phyloP scores from a whole-genome alignment of 352 stramenopile species.

The Globisporangium echinulatum region DNA sequence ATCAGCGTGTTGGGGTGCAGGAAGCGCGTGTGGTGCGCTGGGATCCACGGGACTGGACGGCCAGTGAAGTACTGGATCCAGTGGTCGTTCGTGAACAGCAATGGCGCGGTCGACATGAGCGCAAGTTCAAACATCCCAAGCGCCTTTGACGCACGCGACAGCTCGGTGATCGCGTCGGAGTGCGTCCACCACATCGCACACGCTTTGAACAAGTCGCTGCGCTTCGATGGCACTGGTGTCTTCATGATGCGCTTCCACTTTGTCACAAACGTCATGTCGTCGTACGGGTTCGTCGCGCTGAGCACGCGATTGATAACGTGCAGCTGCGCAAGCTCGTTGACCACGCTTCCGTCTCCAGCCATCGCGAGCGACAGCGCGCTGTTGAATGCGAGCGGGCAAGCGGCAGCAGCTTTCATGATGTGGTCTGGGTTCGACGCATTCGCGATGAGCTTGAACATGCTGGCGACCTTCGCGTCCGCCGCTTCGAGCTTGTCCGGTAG shows the following conservation, averaged over 20 bases:
- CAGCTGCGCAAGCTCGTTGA: not conserved
- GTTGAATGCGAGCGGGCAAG: constrained; percentile 2
- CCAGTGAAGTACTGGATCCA: constrained; percentile 13
- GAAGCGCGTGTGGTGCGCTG: too few relatives aligned
- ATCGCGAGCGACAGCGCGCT: constrained; percentile 6
- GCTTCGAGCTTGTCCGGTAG: not conserved
- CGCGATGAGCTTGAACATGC: not conserved
- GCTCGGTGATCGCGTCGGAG: constrained; percentile 1
- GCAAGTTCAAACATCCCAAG: constrained; percentile 9
- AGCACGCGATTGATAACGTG: constrained; percentile 5
- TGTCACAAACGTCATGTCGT: constrained; percentile 1
- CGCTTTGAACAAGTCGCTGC: not conserved
- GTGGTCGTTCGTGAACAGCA: constrained; percentile 10
- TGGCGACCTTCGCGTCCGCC: not conserved
- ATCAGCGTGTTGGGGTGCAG: too few relatives aligned
- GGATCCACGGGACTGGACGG: constrained; percentile 4
- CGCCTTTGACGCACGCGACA: constrained; percentile 1
- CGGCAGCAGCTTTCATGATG: not conserved
- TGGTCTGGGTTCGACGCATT: not conserved
- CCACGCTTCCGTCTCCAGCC: not conserved
- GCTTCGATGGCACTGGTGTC: not conserved
- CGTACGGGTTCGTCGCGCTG: not conserved
- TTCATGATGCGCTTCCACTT: constrained; percentile 7
- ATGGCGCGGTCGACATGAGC: constrained; percentile 5
- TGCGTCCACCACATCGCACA: constrained; percentile 4